A percentile compares a stretch with the other conserved stretches of the same genome.
Evolutionary conservation across 2,329 filamentous ascomycete species (phyloP).

Genomic region (Curvularia sp.): DNA sequence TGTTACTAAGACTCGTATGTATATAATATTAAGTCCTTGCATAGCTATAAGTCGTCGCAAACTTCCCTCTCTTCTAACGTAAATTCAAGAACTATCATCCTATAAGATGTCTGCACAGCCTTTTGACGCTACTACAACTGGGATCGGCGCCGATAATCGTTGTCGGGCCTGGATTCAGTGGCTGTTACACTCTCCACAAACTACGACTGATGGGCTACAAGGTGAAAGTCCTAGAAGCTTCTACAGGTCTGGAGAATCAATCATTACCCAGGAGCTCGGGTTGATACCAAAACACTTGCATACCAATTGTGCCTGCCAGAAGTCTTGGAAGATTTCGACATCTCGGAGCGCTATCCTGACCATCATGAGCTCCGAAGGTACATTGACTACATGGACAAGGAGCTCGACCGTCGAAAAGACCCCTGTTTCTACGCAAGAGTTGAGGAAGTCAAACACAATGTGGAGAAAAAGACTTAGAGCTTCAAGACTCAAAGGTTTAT

Average conservation of each 20-base stretch:
- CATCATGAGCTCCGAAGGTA: constrained; percentile 60
- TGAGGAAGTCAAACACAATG: neutral
- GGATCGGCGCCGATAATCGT: constrained; percentile 21
- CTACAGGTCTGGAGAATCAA: constrained; percentile 45
- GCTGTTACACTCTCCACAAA: constrained; percentile 45
- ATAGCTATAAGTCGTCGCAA: no score
- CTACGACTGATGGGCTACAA: constrained; percentile 37
- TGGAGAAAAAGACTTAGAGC: neutral
- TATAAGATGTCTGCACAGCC: neutral
- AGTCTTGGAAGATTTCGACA: constrained; percentile 59
- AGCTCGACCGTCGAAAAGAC: constrained; percentile 61
- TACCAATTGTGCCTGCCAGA: constrained; percentile 54
- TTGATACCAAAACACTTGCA: constrained; percentile 53
- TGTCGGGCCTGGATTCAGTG: constrained; percentile 46
- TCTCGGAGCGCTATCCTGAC: constrained; percentile 58
- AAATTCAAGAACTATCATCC: neutral
- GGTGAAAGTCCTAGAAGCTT: constrained; percentile 40
- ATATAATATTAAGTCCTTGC: no score
- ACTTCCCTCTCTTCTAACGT: neutral
- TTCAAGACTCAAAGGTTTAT: neutral
- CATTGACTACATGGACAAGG: constrained; percentile 64
- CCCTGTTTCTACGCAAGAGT: constrained; percentile 12
- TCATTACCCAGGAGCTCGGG: constrained; percentile 46
- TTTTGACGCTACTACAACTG: neutral
- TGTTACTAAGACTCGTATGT: no score